Evolutionary conservation across 495 filamentous ascomycete genomes (phyloP), one percentile per base, ranked within the genome.

Genomic region (Cercophora sp.): DNA sequence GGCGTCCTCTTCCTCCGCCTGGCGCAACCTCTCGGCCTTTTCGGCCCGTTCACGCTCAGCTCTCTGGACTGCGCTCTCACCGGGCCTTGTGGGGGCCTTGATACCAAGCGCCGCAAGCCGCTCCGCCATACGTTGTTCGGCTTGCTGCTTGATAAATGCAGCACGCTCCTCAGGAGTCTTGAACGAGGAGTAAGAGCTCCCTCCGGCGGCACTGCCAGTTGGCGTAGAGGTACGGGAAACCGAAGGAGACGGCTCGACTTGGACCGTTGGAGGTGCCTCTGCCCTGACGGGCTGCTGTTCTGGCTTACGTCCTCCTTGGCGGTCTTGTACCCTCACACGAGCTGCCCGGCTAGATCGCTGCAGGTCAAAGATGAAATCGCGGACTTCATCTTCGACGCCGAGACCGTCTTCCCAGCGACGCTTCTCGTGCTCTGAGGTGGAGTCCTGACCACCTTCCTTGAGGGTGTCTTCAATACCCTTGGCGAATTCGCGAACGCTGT

Each of bases 51-150:
- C 93, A 18, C 93, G 85, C 60, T 96, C 94, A 51, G 86, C 81
- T 37, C 91, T 81, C 70, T 97, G 91, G 46, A 84, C 78, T 1
- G 90, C 71, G 22, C 85, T 87, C 70, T 99, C 93, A 2, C 82
- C 80, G 16, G 80, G 69, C 53, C 82, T 86, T 2, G 81, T 71
- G 24, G 87, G 82, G 23, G 91, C 81, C 62, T 90, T 93, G 58
- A 99, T 80, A 15, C 93, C 93, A 49, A 96, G 80, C 40, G 92
- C 93, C 37, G 94, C 94, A 56, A 99, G 83, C 43, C 93, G 83
- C 67, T 97, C 94, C n/a, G 92, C 91, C 87, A 99, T 96, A 39
- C 91, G 87, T 64, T 90, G 88, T 68, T 97, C 91, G 10, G 94
- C 94, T 65, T 96, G 91, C 66, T 96, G 90, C 65, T 93, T 93